Conservation (phyloP, 192 early-diverging fungal species). For the Kickxella alabastrina region DNA sequence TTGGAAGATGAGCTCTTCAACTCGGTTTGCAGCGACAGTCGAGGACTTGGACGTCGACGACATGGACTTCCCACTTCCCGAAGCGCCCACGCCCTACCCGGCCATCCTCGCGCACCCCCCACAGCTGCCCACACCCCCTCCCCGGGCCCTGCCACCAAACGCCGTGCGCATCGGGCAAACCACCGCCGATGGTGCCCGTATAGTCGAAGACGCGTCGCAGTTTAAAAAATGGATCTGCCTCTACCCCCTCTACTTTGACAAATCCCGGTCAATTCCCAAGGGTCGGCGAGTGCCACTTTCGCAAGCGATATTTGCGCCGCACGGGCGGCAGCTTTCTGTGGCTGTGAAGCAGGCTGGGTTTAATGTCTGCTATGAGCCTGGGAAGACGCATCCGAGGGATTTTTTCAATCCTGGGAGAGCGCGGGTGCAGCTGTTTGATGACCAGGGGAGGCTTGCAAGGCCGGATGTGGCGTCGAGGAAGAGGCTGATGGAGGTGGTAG, state of each 20-base stretch:
- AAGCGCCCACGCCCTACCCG: slow-evolving; percentile 9
- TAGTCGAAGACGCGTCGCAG: slow-evolving; percentile 20
- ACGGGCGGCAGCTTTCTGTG: slow-evolving; percentile 60
- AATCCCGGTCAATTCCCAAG: slow-evolving; percentile 52
- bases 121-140: neutral
- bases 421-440: slow-evolving; percentile 58
- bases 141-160: neutral
- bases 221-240: slow-evolving; percentile 63
- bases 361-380: slow-evolving; percentile 60
- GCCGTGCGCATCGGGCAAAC: slow-evolving; percentile 23
- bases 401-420: slow-evolving; percentile 69
- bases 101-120: neutral
- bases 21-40: neutral
- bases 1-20: neutral
- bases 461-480: slow-evolving; percentile 54
- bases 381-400: slow-evolving; percentile 67
- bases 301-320: slow-evolving; percentile 56
- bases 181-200: slow-evolving; percentile 1
- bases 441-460: slow-evolving; percentile 39
- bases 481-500: slow-evolving; percentile 28
- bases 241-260: slow-evolving; percentile 71
- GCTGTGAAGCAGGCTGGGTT: slow-evolving; percentile 60
- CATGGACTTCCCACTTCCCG: slow-evolving; percentile 53
- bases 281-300: slow-evolving; percentile 59
- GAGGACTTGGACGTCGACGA: slow-evolving; percentile 47